Evolutionary conservation across 148 eudicot genomes (phyloP).

Genomic region (Cornus controversa): DNA sequence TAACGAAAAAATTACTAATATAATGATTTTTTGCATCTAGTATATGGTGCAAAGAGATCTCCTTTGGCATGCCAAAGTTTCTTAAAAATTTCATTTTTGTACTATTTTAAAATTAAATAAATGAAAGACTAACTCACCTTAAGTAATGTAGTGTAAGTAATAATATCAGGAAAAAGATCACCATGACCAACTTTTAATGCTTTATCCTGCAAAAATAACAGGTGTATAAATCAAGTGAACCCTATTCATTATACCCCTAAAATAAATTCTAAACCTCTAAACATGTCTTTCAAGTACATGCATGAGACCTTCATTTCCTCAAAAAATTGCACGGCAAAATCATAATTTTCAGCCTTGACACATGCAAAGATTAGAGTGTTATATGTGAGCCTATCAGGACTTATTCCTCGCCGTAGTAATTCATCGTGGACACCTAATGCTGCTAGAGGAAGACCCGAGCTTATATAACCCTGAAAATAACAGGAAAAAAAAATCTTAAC

Average conservation of each 20-base stretch:
- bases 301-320: slow-evolving; percentile 72
- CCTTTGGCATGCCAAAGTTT: neutral
- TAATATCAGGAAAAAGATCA: slow-evolving; percentile 52
- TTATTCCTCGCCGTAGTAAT: slow-evolving; percentile 50
- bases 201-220: slow-evolving; percentile 46
- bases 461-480: slow-evolving; percentile 54
- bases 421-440: slow-evolving; percentile 52
- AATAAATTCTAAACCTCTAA: slow-evolving; percentile 42
- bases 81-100: neutral
- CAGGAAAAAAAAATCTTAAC: neutral
- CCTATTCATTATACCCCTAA: slow-evolving; percentile 7
- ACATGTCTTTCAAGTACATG: slow-evolving; percentile 49
- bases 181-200: slow-evolving; percentile 28
- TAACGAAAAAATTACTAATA: neutral
- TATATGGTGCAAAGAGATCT: neutral
- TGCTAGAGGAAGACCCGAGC: slow-evolving; percentile 48
- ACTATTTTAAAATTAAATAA: neutral
- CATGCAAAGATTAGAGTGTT: slow-evolving; percentile 63
- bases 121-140: slow-evolving; percentile 38
- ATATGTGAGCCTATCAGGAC: slow-evolving; percentile 66
- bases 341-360: slow-evolving; percentile 46
- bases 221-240: slow-evolving; percentile 14
- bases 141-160: slow-evolving; percentile 62
- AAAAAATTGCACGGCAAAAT: slow-evolving; percentile 45
- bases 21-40: neutral